Base-by-base conservation (phyloP, 2,329 filamentous ascomycete species). In the Cladosporium halotolerans region DNA sequence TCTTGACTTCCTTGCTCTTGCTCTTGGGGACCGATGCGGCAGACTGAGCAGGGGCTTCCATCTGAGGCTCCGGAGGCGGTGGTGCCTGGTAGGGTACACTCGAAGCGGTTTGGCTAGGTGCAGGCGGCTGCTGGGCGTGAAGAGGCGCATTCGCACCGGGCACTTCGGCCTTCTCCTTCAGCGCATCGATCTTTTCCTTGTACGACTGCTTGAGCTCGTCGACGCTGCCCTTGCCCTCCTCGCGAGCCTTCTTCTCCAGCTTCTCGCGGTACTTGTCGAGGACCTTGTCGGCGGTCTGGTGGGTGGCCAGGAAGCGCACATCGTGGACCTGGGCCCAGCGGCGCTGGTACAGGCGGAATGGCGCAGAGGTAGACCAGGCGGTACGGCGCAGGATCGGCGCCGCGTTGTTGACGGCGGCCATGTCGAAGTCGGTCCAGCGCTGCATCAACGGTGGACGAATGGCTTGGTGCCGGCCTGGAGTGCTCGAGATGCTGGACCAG, bases 271-370 rank as follows among this genome's bases (percentile, higher is more conserved):
- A 99, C 71, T 88, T 95, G 59, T 95, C 89, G 59, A 88, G 68
- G 38, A 96, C 76, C 38, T 58, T 59, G 62, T 79, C 78, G 44
- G 84, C 78, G 54, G 82, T 76, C 54, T 82, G 81, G 57, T 90
- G 88, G 13, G 89, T 93, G 57, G 86, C 86, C 43, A 96, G 80
- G 76, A 92, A 95, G 59, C 91, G 89, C 45, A 95, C 84, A 71
- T 96, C 89, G 70, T 95, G 89, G 31, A 96, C 90, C 64, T 89
- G 89, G 2, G 92, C 92, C 86, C 89, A 95, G 68, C 91, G 83
- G 53, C 85, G 82, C 71, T 96, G 92, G 51, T 63, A 62, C 53
- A 51, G 59, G 34, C 60, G 55, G 50, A 61, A 57, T 10, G 63
- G 63, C 2, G 62, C 55, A 36, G 59, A 59, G n/a, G 45, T 56